Conservation (phyloP, 768 basidiomycete genomes). For the Phylloporus arenicola region DNA sequence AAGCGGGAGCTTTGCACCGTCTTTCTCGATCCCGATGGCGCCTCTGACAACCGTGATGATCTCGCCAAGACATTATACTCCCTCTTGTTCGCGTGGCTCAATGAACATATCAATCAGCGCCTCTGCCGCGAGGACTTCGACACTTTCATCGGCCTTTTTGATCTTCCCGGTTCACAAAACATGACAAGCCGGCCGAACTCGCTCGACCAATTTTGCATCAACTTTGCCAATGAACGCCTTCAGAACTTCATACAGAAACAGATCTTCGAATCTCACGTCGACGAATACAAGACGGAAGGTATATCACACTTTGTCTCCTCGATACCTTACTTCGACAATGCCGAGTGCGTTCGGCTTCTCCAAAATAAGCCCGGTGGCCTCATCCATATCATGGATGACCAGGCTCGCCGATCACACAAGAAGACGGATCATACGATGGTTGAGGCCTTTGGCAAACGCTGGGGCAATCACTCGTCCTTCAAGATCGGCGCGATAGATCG, state of each 20-base stretch:
- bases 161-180: constrained; percentile 92
- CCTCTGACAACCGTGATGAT: constrained; percentile 89
- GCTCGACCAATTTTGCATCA: constrained; percentile 93
- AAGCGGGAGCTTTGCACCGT: constrained; percentile 97
- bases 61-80: constrained; percentile 92
- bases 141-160: constrained; percentile 89
- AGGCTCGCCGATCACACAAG: constrained; percentile 77
- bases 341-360: constrained; percentile 82
- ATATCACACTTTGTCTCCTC: constrained; percentile 64
- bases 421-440: constrained; percentile 94
- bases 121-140: constrained; percentile 91
- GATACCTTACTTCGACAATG: constrained; percentile 83
- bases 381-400: constrained; percentile 97
- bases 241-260: constrained; percentile 77
- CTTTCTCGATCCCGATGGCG: constrained; percentile 91
- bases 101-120: constrained; percentile 93
- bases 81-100: constrained; percentile 92
- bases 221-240: constrained; percentile 91
- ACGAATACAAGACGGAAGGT: constrained; percentile 81
- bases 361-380: constrained; percentile 86
- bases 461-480: constrained; percentile 92
- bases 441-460: constrained; percentile 89
- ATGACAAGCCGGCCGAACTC: constrained; percentile 84
- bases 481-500: constrained; percentile 73
- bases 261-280: constrained; percentile 75